A percentile compares a stretch with the other conserved stretches of the same genome.
phyloP scores from a whole-genome alignment of 2,329 filamentous ascomycete species.

The Xylaria hypoxylon region DNA sequence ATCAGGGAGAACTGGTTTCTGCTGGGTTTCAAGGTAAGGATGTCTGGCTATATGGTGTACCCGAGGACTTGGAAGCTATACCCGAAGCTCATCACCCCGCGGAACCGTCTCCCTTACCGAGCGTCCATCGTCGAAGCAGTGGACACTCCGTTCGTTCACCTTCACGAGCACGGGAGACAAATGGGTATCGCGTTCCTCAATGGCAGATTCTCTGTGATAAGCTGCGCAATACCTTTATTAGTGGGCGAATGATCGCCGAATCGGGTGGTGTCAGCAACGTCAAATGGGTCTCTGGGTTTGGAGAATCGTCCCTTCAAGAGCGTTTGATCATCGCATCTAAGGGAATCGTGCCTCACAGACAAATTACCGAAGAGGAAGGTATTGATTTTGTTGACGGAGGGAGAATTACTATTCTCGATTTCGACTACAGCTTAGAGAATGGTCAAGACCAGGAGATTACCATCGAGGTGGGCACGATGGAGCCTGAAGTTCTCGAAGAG shows the following conservation, averaged over 20 bases:
- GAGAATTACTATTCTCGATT: constrained; percentile 78
- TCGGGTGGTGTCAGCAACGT: constrained; percentile 74
- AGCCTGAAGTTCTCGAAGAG: constrained; percentile 78
- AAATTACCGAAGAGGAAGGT: constrained; percentile 74
- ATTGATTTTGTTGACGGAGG: constrained; percentile 83
- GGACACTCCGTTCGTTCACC: constrained; percentile 57
- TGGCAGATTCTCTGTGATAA: constrained; percentile 78
- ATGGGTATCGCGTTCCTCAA: constrained; percentile 64
- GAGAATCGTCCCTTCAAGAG: constrained; percentile 61
- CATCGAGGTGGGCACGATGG: constrained; percentile 78
- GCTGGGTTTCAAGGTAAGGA: constrained; percentile 78
- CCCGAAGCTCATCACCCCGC: constrained; percentile 56
- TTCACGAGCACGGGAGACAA: constrained; percentile 53
- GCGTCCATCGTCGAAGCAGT: constrained; percentile 55
- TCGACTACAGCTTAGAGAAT: constrained; percentile 70
- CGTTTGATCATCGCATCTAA: constrained; percentile 77
- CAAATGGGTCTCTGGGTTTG: constrained; percentile 75
- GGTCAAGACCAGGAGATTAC: constrained; percentile 69
- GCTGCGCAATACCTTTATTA: constrained; percentile 75
- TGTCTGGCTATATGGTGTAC: constrained; percentile 83
- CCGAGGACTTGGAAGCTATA: constrained; percentile 75
- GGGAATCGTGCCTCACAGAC: constrained; percentile 70
- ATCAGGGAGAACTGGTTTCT: constrained; percentile 76
- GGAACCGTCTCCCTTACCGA: constrained; percentile 47
- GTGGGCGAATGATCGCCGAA: constrained; percentile 73